A percentile compares a stretch with the other conserved stretches of the same genome.
These are phyloP conservation scores for Plasmodium gonderi DNA, from an alignment of 169 alveolate species.

Conservation along the genomic window DNA sequence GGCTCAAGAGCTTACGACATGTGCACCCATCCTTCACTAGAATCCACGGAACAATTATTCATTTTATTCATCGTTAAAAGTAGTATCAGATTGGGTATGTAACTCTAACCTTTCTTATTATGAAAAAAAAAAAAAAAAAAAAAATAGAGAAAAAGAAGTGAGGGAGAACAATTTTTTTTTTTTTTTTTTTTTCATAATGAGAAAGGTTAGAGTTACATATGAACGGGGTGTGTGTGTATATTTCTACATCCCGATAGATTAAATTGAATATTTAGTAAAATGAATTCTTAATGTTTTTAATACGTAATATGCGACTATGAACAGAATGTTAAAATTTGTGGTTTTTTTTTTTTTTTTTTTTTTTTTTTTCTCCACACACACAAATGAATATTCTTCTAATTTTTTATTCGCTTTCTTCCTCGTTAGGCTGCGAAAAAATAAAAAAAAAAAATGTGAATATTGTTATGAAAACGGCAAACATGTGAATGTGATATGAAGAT, in stretches of 20 bases:
- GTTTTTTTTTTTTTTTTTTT: neutral
- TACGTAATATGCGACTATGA: neutral
- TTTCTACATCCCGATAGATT: neutral
- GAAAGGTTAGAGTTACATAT: neutral
- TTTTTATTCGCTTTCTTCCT: neutral
- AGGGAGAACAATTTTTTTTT: too few species aligned
- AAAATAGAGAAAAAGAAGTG: too few species aligned
- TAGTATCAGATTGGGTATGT: too few species aligned
- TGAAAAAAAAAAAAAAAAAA: neutral
- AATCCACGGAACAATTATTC: too few species aligned
- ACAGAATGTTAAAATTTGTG: neutral
- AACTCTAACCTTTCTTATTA: neutral
- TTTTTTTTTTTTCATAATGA: neutral
- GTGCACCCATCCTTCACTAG: too few species aligned
- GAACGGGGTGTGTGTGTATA: neutral
- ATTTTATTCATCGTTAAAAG: too few species aligned
- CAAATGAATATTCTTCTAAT: neutral
- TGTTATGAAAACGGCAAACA: neutral
- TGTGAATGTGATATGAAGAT: too few species aligned
- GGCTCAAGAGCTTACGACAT: too few species aligned
- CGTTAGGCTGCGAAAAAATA: neutral
- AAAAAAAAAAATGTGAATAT: neutral
- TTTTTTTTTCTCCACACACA: neutral
- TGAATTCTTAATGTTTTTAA: neutral
- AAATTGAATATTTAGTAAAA: neutral